These are phyloP conservation scores for Rhodotorula sp. DNA, from an alignment of 1,284 basidiomycete species.

Conservation along the genomic window DNA sequence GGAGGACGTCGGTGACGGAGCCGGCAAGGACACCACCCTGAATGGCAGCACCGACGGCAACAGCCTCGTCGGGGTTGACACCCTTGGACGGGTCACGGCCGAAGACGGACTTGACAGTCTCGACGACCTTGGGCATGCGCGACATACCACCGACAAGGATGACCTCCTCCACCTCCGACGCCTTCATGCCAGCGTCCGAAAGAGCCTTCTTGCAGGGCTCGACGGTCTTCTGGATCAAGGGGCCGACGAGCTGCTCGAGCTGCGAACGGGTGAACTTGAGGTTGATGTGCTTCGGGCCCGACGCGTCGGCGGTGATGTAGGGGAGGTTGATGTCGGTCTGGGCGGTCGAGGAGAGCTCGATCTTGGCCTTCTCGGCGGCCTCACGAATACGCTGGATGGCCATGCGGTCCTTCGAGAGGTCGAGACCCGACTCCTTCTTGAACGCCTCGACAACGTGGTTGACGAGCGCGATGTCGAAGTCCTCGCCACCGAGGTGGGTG, in stretches of 20 bases:
- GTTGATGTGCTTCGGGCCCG: slow-evolving; percentile 97
- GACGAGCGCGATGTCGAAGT: slow-evolving; percentile 87
- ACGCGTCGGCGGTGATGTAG: slow-evolving; percentile 93
- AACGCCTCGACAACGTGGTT: slow-evolving; percentile 85
- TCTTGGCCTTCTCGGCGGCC: slow-evolving; percentile 99
- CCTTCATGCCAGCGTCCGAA: slow-evolving; percentile 83
- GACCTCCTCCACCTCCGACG: slow-evolving; percentile 89
- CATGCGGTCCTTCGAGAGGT: slow-evolving; percentile 83
- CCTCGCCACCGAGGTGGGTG: slow-evolving; percentile 97
- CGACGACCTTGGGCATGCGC: slow-evolving; percentile 92
- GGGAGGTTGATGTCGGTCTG: slow-evolving; percentile 96
- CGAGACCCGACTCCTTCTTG: slow-evolving; percentile 86
- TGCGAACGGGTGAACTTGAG: slow-evolving; percentile 79
- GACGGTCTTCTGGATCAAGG: slow-evolving; percentile 82
- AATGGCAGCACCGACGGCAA: slow-evolving; percentile 87
- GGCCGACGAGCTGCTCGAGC: slow-evolving; percentile 80
- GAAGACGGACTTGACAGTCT: slow-evolving; percentile 89
- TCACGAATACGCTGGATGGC: slow-evolving; percentile 99
- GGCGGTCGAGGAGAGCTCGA: slow-evolving; percentile 87
- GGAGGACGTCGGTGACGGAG: slow-evolving; percentile 91
- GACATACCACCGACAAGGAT: slow-evolving; percentile 98
- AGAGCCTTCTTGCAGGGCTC: slow-evolving; percentile 99
- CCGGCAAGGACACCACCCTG: slow-evolving; percentile 95
- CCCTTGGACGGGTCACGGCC: slow-evolving; percentile 95
- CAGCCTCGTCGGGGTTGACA: slow-evolving; percentile 95